Conservation (phyloP, 257 asterid species). For the Salvia splendens region DNA sequence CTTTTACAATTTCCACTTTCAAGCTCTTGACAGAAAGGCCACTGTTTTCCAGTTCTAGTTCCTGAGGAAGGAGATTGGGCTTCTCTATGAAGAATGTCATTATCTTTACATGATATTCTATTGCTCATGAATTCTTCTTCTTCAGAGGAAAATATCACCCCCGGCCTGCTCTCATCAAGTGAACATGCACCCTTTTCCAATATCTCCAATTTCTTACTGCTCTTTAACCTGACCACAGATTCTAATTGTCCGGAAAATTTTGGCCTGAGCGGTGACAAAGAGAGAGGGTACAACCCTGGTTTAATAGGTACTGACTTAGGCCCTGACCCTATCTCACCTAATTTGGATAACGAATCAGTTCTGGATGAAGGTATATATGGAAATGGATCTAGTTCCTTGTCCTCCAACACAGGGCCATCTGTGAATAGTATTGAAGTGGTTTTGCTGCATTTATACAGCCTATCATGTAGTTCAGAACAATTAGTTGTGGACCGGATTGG, state of each 20-base stretch:
- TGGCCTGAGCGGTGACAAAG: conserved; percentile 71
- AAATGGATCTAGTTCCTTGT: conserved; percentile 40
- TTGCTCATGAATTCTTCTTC: conserved; percentile 46
- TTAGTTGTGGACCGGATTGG: conserved; percentile 40
- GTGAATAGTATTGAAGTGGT: conserved; percentile 42
- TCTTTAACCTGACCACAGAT: conserved; percentile 34
- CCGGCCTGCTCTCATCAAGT: conserved; percentile 42
- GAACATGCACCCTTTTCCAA: conserved; percentile 39
- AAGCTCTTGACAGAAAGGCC: conserved; percentile 44
- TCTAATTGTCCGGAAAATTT: conserved; percentile 34
- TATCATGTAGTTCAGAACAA: conserved; percentile 35
- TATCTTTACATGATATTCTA: conserved; percentile 43
- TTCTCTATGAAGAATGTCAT: conserved; percentile 31
- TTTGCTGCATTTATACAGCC: conserved; percentile 34
- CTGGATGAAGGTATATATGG: conserved; percentile 40
- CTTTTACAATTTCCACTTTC: conserved; percentile 40
- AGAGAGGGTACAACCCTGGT: conserved; percentile 41
- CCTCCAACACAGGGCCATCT: conserved; percentile 71
- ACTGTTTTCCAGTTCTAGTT: conserved; percentile 40
- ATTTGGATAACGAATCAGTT: conserved; percentile 32
- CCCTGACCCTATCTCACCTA: conserved; percentile 29
- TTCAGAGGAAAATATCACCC: conserved; percentile 42
- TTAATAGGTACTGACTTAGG: conserved; percentile 35
- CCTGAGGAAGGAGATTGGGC: conserved; percentile 44
- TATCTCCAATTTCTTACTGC: conserved; percentile 36